Evolutionary conservation across 2,329 filamentous ascomycete genomes (phyloP).

Genomic region (Bipolaris sorokiniana): DNA sequence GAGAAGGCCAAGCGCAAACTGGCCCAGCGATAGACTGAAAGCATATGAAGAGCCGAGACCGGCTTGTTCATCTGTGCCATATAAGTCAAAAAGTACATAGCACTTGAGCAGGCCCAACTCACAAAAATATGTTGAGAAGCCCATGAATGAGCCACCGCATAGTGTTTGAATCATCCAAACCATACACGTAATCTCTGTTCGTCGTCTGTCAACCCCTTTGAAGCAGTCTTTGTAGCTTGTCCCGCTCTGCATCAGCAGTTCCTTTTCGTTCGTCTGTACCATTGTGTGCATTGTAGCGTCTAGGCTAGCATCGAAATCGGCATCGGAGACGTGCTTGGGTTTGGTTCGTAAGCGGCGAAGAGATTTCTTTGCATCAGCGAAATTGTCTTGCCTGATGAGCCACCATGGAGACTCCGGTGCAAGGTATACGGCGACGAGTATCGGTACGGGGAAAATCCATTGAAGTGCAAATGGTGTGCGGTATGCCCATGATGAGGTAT

Average conservation of each 20-base stretch:
- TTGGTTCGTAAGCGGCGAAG: conserved; percentile 56
- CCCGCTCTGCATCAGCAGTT: conserved; percentile 68
- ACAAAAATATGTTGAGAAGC: conserved; percentile 52
- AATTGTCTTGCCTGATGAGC: conserved; percentile 68
- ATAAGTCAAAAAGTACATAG: neutral
- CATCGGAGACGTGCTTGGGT: conserved; percentile 12
- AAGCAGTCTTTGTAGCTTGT: conserved; percentile 82
- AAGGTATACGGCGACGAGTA: conserved; percentile 67
- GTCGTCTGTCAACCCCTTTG: conserved; percentile 73
- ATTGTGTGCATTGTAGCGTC: conserved; percentile 75
- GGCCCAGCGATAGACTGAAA: conserved; percentile 10
- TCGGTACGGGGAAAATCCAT: conserved; percentile 58
- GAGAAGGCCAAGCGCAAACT: conserved; percentile 33
- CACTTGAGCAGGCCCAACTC: neutral
- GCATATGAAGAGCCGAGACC: conserved; percentile 14
- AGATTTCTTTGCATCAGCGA: conserved; percentile 64
- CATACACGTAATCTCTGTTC: conserved; percentile 72
- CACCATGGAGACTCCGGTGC: conserved; percentile 75
- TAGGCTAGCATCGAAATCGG: conserved; percentile 55
- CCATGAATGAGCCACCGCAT: conserved; percentile 28
- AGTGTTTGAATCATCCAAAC: conserved; percentile 52
- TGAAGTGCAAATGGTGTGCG: conserved; percentile 69
- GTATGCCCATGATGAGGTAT: conserved; percentile 66
- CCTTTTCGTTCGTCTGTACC: conserved; percentile 79
- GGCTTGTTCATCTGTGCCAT: conserved; percentile 22